Conservation (phyloP, 2,329 filamentous ascomycete genomes). For the Exophiala sp. region DNA sequence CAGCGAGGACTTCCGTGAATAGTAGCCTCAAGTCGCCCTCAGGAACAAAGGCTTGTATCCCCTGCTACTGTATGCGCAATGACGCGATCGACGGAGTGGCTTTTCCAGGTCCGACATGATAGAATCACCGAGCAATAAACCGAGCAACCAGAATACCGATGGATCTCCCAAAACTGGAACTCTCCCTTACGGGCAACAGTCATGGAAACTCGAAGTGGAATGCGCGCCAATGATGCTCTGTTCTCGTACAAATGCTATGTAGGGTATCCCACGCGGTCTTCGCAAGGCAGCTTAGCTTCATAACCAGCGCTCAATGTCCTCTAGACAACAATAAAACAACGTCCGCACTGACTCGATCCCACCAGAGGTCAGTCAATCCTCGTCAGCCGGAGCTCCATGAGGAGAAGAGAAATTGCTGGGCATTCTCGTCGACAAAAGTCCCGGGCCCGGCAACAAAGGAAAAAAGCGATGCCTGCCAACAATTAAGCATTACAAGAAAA, state of each 20-base stretch:
- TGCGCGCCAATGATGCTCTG: background rate
- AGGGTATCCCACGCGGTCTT: slow-evolving; percentile 1
- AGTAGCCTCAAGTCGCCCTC: no score
- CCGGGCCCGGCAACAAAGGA: background rate
- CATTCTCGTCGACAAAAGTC: background rate
- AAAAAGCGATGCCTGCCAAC: slow-evolving; percentile 14
- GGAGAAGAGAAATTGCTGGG: slow-evolving; percentile 3
- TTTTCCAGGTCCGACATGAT: background rate
- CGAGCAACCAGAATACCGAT: background rate
- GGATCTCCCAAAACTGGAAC: background rate
- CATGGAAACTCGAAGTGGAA: no score
- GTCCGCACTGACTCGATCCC: background rate
- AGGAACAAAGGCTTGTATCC: no score
- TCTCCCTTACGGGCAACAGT: no score
- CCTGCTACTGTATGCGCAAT: no score
- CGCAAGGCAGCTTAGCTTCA: background rate
- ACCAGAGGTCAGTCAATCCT: background rate
- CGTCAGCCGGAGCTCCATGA: background rate
- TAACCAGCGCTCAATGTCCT: background rate
- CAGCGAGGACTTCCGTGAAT: no score
- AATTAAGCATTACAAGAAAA: slow-evolving; percentile 24
- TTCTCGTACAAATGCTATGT: slow-evolving; percentile 1
- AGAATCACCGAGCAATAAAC: background rate
- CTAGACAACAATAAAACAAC: background rate
- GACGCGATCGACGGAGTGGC: no score